Evolutionary conservation across 352 stramenopile genomes (phyloP), one percentile per base, ranked within the genome.

Genomic region (Pythium sp.): DNA sequence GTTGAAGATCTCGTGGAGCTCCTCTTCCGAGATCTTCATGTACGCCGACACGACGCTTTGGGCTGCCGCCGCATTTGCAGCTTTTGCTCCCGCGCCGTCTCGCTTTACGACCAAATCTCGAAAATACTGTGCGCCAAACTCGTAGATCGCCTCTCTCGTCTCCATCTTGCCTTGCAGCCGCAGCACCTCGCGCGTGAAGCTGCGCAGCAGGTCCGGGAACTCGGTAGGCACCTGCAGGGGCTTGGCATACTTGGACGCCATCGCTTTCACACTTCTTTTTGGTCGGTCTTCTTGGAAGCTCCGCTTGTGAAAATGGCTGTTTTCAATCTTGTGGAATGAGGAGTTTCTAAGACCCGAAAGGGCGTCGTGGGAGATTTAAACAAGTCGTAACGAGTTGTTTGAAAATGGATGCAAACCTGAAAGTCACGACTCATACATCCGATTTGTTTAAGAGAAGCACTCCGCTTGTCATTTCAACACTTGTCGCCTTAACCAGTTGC

Each of bases 221-320:
- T 88, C 82, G 6, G 61, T 63, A 24, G 87, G 88, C 55, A 95
- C 75, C 54, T 90, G 82, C 60, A 95, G 82, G 18, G 79, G 75
- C 75, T 95, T 95, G 47, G 87, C 83, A 36, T 94, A 95, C 73
- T 90, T 92, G 64, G 85, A 94, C 43, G 89, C 82, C 85, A 97
- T 94, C 9, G 38, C 38, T 46, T 18, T 67, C 20, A 51, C 7
- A 0, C 5, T 49, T 49, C 15, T 3, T 49, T 3, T 43, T 43
- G 11, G 36, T 43, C 5, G 11, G 9, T 43, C 36, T 38, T 38
- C 32, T 11, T 38, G 38, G 38, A 5, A 46, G 14, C 18, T 46
- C 14, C 15, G 15, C 38, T 46, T 46, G 38, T 49, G 41, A 5
- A 49, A 49, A 15, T 49, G 15, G 41, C 20, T 22, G 41, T n/a